Conservation (phyloP, 1,284 basidiomycete species). For the Naganishia albida region DNA sequence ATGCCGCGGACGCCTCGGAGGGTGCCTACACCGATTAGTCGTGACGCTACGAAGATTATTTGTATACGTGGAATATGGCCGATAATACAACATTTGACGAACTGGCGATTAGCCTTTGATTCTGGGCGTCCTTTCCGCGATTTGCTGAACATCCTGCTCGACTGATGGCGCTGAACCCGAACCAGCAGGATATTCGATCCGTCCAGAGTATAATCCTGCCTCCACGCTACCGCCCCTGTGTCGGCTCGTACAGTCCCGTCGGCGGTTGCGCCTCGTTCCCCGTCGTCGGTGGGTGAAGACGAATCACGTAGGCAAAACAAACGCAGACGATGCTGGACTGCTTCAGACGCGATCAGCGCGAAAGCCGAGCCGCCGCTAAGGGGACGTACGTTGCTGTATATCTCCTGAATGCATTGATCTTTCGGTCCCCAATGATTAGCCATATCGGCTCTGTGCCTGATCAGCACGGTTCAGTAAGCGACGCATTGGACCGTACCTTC, state of each 20-base stretch:
- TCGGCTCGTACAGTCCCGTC: no score
- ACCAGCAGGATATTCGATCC: no score
- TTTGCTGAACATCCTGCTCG: no score
- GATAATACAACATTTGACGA: neutral
- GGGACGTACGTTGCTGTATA: conserved; percentile 25
- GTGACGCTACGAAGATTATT: neutral
- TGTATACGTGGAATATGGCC: neutral
- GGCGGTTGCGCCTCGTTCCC: neutral
- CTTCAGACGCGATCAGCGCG: neutral
- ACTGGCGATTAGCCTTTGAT: neutral
- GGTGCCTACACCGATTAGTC: conserved; percentile 54
- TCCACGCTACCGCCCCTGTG: no score
- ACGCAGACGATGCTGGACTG: conserved; percentile 22
- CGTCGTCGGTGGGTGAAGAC: neutral
- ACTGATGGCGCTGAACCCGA: no score
- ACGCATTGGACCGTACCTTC: conserved; percentile 8
- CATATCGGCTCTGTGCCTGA: conserved; percentile 23
- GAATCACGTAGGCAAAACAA: conserved; percentile 15
- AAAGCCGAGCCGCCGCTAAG: neutral
- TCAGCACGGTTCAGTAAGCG: neutral
- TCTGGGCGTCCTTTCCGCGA: neutral
- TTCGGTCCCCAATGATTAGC: conserved; percentile 27
- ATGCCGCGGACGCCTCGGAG: conserved; percentile 76
- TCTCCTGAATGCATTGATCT: conserved; percentile 29
- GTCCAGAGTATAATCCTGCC: no score